Conservation (phyloP, 129 eudicot genomes). For the Flaveria ramosissima region DNA sequence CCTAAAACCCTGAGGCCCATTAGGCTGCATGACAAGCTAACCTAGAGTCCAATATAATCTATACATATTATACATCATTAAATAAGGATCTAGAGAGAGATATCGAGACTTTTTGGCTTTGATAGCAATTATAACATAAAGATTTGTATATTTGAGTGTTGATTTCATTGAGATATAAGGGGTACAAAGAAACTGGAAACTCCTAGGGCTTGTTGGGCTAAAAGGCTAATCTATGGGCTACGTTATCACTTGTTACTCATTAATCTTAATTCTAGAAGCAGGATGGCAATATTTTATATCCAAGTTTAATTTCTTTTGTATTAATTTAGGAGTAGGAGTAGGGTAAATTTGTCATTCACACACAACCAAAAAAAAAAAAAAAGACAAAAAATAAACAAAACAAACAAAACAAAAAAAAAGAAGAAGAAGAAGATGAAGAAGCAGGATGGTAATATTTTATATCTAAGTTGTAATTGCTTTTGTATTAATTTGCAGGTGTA, state of each 20-base stretch:
- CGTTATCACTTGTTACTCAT: neutral
- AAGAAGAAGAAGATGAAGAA: neutral
- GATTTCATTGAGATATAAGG: neutral
- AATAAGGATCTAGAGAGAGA: neutral
- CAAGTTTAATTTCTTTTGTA: neutral
- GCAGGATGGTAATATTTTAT: neutral
- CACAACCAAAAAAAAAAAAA: too few relatives aligned
- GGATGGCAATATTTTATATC: neutral
- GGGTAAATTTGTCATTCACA: too few relatives aligned
- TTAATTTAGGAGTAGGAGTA: too few relatives aligned
- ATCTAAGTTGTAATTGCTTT: conserved; percentile 4
- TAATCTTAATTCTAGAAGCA: conserved; percentile 11
- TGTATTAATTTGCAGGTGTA: conserved; percentile 56
- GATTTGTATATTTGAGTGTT: too few relatives aligned
- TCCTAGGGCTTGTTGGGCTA: neutral
- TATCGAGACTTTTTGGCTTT: too few relatives aligned
- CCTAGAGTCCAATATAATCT: neutral
- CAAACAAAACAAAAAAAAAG: too few relatives aligned
- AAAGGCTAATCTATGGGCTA: neutral
- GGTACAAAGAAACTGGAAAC: neutral
- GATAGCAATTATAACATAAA: neutral
- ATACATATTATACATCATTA: neutral
- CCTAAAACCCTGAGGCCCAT: neutral
- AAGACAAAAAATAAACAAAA: too few relatives aligned
- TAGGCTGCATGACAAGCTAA: neutral